Conservation (phyloP, 257 asterid species). For the Parsonsia alboflavescens region DNA sequence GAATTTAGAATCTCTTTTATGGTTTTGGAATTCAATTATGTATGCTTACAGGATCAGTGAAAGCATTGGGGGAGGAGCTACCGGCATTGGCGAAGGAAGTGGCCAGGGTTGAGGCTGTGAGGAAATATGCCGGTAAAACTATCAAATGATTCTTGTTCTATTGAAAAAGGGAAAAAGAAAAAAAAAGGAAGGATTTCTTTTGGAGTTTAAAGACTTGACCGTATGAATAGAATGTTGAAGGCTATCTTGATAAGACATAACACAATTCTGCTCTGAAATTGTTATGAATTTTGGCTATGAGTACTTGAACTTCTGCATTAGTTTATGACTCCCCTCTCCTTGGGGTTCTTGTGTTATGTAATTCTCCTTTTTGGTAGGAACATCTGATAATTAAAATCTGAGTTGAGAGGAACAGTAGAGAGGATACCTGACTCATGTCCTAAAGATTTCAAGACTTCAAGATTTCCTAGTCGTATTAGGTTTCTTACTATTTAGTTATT, state of each 20-base stretch:
- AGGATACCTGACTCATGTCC: not conserved
- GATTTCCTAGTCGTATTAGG: too few relatives aligned
- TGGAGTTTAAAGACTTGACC: not conserved
- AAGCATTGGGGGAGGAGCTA: slow-evolving; percentile 71
- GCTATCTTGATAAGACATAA: not conserved
- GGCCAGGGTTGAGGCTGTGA: slow-evolving; percentile 85
- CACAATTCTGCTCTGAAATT: not conserved
- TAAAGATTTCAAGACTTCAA: too few relatives aligned
- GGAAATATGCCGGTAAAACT: slow-evolving; percentile 75
- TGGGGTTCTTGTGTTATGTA: not conserved
- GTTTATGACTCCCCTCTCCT: not conserved
- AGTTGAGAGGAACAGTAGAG: not conserved
- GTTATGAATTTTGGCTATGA: not conserved
- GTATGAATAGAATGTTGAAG: not conserved
- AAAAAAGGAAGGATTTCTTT: too few relatives aligned
- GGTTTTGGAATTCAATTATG: not conserved
- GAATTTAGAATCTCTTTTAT: not conserved
- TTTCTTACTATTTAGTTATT: too few relatives aligned
- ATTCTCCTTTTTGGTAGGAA: not conserved
- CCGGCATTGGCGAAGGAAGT: slow-evolving; percentile 94
- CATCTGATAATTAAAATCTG: not conserved
- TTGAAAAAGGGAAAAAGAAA: not conserved
- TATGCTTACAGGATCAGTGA: slow-evolving; percentile 54
- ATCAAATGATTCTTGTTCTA: not conserved
- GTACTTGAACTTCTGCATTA: not conserved